Conservation (phyloP, 2,329 filamentous ascomycete genomes). For the Cordyceps militaris region DNA sequence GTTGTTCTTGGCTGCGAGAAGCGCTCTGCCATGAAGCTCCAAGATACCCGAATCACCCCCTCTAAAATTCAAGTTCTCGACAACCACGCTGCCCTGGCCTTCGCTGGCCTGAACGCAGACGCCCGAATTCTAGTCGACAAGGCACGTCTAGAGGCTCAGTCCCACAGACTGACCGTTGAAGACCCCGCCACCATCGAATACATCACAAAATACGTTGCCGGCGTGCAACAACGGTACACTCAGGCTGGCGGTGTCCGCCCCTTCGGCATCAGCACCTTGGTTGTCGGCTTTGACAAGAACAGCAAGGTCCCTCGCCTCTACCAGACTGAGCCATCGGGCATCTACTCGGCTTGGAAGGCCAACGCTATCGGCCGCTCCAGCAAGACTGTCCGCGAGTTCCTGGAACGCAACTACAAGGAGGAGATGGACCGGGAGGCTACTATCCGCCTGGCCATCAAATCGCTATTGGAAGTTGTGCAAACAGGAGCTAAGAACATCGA, state of each 20-base stretch:
- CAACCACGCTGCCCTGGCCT: conserved; percentile 92
- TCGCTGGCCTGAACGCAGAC: conserved; percentile 95
- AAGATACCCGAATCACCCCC: conserved; percentile 97
- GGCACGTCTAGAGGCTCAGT: conserved; percentile 93
- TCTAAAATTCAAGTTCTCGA: conserved; percentile 98
- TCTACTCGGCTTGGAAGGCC: conserved; percentile 99
- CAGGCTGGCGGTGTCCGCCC: conserved; percentile 96
- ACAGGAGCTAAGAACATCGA: conserved; percentile 99
- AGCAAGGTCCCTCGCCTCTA: conserved; percentile 85
- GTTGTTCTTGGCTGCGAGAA: conserved; percentile 98
- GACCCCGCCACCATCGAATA: conserved; percentile 98
- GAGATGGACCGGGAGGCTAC: conserved; percentile 95
- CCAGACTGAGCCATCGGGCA: conserved; percentile 98
- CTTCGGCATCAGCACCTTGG: conserved; percentile 97
- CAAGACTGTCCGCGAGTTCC: conserved; percentile 98
- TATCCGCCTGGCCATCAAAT: conserved; percentile 96
- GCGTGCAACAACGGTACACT: conserved; percentile 97
- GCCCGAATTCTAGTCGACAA: conserved; percentile 98
- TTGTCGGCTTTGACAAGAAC: conserved; percentile 96
- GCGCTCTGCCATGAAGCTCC: conserved; percentile 97
- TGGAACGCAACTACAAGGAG: conserved; percentile 98
- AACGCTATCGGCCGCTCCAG: conserved; percentile 97
- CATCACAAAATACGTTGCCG: conserved; percentile 97
- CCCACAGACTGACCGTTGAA: conserved; percentile 92
- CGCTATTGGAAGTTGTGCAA: conserved; percentile 93